Base-by-base conservation (phyloP, 2,329 filamentous ascomycete species). In the Fusarium scirpi region DNA sequence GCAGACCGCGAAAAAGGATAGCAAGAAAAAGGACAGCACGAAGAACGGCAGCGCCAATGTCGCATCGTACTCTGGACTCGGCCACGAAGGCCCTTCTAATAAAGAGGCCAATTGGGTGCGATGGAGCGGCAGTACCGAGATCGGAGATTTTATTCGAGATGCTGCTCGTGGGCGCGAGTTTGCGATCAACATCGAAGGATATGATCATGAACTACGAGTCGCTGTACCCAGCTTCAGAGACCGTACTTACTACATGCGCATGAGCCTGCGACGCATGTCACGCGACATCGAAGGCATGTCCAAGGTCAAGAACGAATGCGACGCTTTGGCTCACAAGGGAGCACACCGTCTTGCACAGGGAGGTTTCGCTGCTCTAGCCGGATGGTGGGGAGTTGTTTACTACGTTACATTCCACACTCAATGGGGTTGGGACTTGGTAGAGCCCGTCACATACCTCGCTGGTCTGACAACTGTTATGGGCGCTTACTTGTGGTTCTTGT, bases 101-200 rank as follows among this genome's bases (percentile, higher is more conserved):
- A 77, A 80, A 8, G 82, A 86, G 40, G 82, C 78, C 4, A 77
- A 77, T 27, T 96, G 95, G 83, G 93, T 97, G 4, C 90, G 94
- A 30, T 98, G 94, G 94, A 94, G 91, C 46, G 89, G 90, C 44
- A 93, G 91, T 30, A 97, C 94, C 2, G 94, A 98, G 78, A 92
- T 98, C 32, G 94, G 94, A 12, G 94, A 97, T 81, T 98, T 98
- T 76, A 96, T 98, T 70, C 90, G 94, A 11, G 94, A 98, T 77
- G 94, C 94, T 0, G 93, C 94, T 1, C 86, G 93, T 5, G 93
- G 92, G 0, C 89, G 92, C 58, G 93, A 97, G 76, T 97, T 98
- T 76, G 89, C 91, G 5, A 90, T 98, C 45, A 89, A 91, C 56
- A 93, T 98, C 60, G 92, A 97, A 77, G 93, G 93, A 0, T 82